Base-by-base conservation (phyloP, 805 yeast species). In the Phaffomyces thermotolerans region DNA sequence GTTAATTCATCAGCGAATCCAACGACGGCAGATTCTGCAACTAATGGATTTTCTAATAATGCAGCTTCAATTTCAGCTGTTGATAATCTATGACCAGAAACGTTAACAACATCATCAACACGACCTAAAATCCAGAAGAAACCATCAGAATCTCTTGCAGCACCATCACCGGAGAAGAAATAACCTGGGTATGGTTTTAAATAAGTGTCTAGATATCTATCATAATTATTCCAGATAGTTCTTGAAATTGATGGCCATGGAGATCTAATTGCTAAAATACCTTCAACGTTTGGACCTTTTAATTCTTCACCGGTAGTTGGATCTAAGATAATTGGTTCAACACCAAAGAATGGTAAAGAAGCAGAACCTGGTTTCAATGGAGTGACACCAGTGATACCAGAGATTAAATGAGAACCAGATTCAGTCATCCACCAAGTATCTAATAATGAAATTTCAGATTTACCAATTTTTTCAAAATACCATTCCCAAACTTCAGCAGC, bases 371-470 rank as follows among this genome's bases (percentile, higher is more conserved):
- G 90, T 63, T 85, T 85, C 61, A 81, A 81, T 54, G 91, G 88
- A 22, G 86, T 79, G 34, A 82, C 74, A 54, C 81, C 82, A 39
- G 93, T 88, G 47, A 85, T 62, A 47, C 91, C 89, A 34, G 89
- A 75, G 47, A 85, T 76, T 59, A 85, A 68, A 60, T 84, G 93
- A 39, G 90, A 79, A 37, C 93, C 93, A 14, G 87, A 78, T 65
- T 85, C 95, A 4, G 95, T 85, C 70, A 84, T 90, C 95, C 95
- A 85, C 71, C 84, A 84, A 32, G 95, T 85, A 65, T 85, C 95
- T 57, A 82, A 72, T 49, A 85, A 45, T 77, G 60, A 84, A 82
- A 56, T 84, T 76, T 62, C 81, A 69, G 42, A 77, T 75, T 59
- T 75, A 56, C 91, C 93, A 55, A 84, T 76, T 53, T 74, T 70